Conservation (phyloP, 345 rosid species). For the Isatis tinctoria region DNA sequence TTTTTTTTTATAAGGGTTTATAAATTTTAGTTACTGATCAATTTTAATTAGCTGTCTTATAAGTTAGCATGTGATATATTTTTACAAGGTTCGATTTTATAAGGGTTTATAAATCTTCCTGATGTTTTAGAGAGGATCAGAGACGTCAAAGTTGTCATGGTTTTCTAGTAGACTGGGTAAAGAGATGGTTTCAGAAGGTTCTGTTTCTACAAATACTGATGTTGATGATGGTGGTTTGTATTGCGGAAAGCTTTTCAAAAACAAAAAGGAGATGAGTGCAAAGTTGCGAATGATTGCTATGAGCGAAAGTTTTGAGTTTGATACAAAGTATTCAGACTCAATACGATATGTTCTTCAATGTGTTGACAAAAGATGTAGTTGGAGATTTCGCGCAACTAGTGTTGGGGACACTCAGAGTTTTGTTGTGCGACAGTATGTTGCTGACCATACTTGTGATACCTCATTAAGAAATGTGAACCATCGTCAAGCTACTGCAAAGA, state of each 20-base stretch:
- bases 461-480: background rate
- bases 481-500: background rate
- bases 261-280: background rate
- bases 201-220: background rate
- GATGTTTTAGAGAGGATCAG: background rate
- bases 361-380: background rate
- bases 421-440: background rate
- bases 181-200: background rate
- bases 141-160: background rate
- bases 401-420: background rate
- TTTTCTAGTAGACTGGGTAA: background rate
- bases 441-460: background rate
- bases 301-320: background rate
- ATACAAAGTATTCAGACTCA: background rate
- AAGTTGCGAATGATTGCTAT: background rate
- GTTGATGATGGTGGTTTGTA: background rate
- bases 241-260: background rate
- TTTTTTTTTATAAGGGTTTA: background rate
- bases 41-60: background rate
- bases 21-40: background rate
- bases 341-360: fast-evolving
- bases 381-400: background rate
- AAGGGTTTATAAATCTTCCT: too few relatives aligned
- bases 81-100: too few relatives aligned
- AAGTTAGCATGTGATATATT: too few relatives aligned